Conservation (phyloP, 805 yeast species). For the Clavispora santaluciae region DNA sequence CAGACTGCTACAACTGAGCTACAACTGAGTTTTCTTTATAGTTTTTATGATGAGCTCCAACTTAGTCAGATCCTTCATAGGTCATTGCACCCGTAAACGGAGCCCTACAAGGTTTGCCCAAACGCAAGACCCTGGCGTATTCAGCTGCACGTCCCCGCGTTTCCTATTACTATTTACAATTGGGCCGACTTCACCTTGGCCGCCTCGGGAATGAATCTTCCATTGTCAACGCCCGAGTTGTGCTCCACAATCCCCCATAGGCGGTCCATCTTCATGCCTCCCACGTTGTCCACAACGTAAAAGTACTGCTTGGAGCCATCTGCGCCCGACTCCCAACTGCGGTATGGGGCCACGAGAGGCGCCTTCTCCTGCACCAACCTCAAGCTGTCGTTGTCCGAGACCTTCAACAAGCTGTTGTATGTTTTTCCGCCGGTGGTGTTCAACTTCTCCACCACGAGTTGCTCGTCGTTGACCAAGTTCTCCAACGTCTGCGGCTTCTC, state of each 20-base stretch:
- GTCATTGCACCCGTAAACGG: too few relatives aligned
- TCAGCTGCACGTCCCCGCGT: too few relatives aligned
- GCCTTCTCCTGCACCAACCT: slow-evolving; percentile 26
- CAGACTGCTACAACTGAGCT: too few relatives aligned
- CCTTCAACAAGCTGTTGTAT: slow-evolving; percentile 55
- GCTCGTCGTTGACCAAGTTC: slow-evolving; percentile 56
- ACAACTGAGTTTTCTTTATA: too few relatives aligned
- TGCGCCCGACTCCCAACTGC: slow-evolving; percentile 35
- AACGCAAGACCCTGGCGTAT: too few relatives aligned
- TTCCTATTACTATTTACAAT: not conserved
- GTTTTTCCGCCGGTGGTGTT: slow-evolving; percentile 62
- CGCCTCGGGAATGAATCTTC: slow-evolving; percentile 40
- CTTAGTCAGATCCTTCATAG: too few relatives aligned
- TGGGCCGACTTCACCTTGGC: not conserved
- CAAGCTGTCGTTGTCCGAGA: slow-evolving; percentile 34
- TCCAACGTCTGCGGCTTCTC: slow-evolving; percentile 62
- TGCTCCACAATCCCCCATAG: slow-evolving; percentile 78
- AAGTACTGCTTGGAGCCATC: slow-evolving; percentile 35
- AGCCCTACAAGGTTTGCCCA: too few relatives aligned
- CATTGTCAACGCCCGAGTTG: slow-evolving; percentile 63
- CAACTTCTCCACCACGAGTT: slow-evolving; percentile 62
- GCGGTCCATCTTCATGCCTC: slow-evolving; percentile 81
- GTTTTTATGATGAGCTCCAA: too few relatives aligned
- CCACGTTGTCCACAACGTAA: slow-evolving; percentile 67
- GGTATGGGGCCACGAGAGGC: slow-evolving; percentile 21